Evolutionary conservation across 2,329 filamentous ascomycete species (phyloP), one percentile per base, ranked within the genome.

Genomic region (Claviceps quebecensis): DNA sequence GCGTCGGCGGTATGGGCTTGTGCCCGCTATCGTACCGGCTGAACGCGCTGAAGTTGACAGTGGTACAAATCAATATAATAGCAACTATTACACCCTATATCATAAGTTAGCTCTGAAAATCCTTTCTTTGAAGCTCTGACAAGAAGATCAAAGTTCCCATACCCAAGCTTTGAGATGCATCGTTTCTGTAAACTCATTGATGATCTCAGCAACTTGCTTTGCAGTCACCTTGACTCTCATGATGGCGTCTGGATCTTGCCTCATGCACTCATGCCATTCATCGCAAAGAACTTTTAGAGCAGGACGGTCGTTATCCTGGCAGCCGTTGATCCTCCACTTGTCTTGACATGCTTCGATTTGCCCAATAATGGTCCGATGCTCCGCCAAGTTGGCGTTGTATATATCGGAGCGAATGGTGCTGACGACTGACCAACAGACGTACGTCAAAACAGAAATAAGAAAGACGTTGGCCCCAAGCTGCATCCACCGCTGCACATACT

Each of bases 151-250:
- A 17, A 36, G 13, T 23, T 6, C 9, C 65, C 73, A 57, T 66
- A 79, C 77, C 69, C 76, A 76, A 9, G 76, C 75, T 67, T 96
- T 96, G 67, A 87, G 84, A 56, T 85, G 88, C 66, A 97, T 90
- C 5, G 87, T 83, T 59, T 95, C 88, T 4, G 95, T 83, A 65
- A 97, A 96, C 60, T 85, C 84, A 64, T 97, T 96, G 67, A 97
- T 84, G 41, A 98, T 95, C 62, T 88, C 81, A 1, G 91, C 91
- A 63, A 96, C 86, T 26, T 90, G 93, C 61, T 87, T 84, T 5
- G 88, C 90, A 17, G 85, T 87, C 40, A 95, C 81, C 60, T 83
- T 84, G 43, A 91, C 84, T 39, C 84, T 76, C 57, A 87, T 89
- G 52, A 95, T 81, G 52, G 81, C 80, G 45, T 82, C 75, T 0